Conservation (phyloP, 2,329 filamentous ascomycete genomes). For the Fusarium sp. region DNA sequence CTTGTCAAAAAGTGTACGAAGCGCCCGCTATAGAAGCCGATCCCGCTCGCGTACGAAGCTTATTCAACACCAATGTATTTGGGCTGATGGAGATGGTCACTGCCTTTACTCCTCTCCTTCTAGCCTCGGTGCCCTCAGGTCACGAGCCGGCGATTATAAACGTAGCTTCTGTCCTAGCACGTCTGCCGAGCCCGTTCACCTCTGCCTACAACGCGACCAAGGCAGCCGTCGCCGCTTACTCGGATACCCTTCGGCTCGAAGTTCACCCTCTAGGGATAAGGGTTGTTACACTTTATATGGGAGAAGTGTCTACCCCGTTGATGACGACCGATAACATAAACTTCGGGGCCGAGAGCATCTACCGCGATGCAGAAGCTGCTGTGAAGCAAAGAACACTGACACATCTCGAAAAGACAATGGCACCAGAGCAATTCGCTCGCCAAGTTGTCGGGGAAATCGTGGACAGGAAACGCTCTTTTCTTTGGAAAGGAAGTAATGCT, state of each 20-base stretch:
- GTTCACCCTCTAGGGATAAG: not conserved
- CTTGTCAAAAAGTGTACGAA: slow-evolving; percentile 21
- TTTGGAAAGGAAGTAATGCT: slow-evolving; percentile 26
- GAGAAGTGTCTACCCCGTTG: slow-evolving; percentile 7
- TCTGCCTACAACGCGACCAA: slow-evolving; percentile 29
- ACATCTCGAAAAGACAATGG: slow-evolving; percentile 1
- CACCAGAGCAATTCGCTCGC: slow-evolving; percentile 11
- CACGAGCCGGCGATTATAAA: slow-evolving; percentile 16
- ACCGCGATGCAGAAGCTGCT: not conserved
- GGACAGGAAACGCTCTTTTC: not conserved
- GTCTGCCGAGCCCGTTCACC: slow-evolving; percentile 4
- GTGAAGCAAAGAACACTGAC: slow-evolving; percentile 11
- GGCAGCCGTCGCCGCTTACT: slow-evolving; percentile 22
- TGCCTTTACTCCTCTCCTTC: slow-evolving; percentile 8
- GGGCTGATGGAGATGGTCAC: slow-evolving; percentile 24
- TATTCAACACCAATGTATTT: slow-evolving; percentile 27
- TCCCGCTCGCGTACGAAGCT: not conserved
- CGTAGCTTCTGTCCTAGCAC: slow-evolving; percentile 9
- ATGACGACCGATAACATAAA: slow-evolving; percentile 21
- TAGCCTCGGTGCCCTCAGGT: not conserved
- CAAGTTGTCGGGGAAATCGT: slow-evolving; percentile 2
- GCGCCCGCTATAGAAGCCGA: slow-evolving; percentile 25
- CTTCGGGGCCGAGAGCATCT: slow-evolving; percentile 2
- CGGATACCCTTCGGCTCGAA: slow-evolving; percentile 31
- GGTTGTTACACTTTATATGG: slow-evolving; percentile 24